phyloP scores from a whole-genome alignment of 768 basidiomycete species.

The Leccinum longicurvipes region DNA sequence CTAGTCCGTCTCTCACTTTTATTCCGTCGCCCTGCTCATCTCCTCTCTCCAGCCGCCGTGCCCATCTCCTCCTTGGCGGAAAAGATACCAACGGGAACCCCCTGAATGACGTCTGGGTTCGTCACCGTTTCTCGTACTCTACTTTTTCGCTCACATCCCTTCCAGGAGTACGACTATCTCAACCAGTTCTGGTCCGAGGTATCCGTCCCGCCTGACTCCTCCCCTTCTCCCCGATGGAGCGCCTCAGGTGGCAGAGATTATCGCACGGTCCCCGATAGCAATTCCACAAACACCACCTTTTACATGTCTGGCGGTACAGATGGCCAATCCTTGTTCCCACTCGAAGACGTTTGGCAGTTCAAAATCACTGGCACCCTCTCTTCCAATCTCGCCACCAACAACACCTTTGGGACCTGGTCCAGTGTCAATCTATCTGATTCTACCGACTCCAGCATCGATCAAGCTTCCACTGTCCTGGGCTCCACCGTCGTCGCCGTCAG shows the following conservation, averaged over 20 bases:
- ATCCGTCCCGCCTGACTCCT: slow-evolving; percentile 42
- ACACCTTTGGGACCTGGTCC: slow-evolving; percentile 58
- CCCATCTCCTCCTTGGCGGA: slow-evolving; percentile 74
- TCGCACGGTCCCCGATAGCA: slow-evolving; percentile 31
- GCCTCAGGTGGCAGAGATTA: slow-evolving; percentile 74
- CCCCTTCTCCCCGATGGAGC: slow-evolving; percentile 65
- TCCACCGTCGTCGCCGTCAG: slow-evolving; percentile 53
- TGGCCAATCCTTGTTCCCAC: slow-evolving; percentile 38
- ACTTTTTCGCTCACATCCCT: slow-evolving; percentile 5
- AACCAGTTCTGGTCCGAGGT: slow-evolving; percentile 77
- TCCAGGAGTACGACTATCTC: slow-evolving; percentile 73
- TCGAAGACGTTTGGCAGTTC: slow-evolving; percentile 72
- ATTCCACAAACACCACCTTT: slow-evolving; percentile 62
- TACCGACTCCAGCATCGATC: slow-evolving; percentile 35
- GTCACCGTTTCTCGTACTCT: slow-evolving; percentile 16
- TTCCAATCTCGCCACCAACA: slow-evolving; percentile 52
- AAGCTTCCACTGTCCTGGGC: slow-evolving; percentile 57
- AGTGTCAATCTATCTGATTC: slow-evolving; percentile 39
- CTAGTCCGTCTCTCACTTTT: slow-evolving; percentile 54
- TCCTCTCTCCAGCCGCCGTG: slow-evolving; percentile 54
- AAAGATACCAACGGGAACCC: slow-evolving; percentile 50
- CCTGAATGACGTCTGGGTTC: slow-evolving; percentile 73
- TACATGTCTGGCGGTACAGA: slow-evolving; percentile 72
- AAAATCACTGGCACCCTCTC: slow-evolving; percentile 68
- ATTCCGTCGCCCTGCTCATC: slow-evolving; percentile 17